Evolutionary conservation across 371 early-diverging fungal species (phyloP).

Genomic region (Rhizopus microsporus): DNA sequence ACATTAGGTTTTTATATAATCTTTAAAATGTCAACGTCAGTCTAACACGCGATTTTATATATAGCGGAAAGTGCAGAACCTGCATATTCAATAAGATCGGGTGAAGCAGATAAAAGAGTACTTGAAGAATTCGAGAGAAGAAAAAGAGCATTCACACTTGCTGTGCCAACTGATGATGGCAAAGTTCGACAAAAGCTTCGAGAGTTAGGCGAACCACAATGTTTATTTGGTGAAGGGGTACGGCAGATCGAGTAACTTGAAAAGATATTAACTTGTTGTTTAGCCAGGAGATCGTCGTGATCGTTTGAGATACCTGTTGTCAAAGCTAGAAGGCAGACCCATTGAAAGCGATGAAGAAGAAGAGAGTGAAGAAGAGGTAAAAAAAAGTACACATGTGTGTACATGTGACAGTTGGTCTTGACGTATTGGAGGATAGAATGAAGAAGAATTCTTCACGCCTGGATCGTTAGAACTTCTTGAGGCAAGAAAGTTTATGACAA

Average conservation of each 20-base stretch:
- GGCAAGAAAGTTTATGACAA: conserved; percentile 74
- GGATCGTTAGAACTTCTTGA: conserved; percentile 72
- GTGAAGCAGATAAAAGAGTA: conserved; percentile 71
- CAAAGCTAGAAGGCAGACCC: conserved; percentile 51
- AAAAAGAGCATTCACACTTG: conserved; percentile 75
- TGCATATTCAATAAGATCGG: conserved; percentile 51
- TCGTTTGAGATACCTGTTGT: conserved; percentile 77
- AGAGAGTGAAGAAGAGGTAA: conserved; percentile 37
- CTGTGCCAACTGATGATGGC: conserved; percentile 92
- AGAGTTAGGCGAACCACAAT: conserved; percentile 83
- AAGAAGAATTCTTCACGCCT: conserved; percentile 89
- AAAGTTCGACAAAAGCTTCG: conserved; percentile 77
- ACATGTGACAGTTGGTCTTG: not conserved
- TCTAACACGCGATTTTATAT: not conserved
- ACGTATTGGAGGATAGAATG: conserved; percentile 17
- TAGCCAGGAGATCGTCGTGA: conserved; percentile 89
- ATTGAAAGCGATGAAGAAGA: conserved; percentile 56
- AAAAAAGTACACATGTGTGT: conserved; percentile 13
- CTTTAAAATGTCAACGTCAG: not conserved
- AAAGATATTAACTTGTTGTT: not conserved
- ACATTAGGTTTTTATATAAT: conserved; percentile 26
- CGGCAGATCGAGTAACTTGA: conserved; percentile 9
- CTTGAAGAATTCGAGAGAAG: conserved; percentile 87
- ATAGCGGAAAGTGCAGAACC: conserved; percentile 39
- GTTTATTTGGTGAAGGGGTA: conserved; percentile 95